Percentiles rank a stretch among this genome's conserved stretches.
Conservation (phyloP, 2,329 filamentous ascomycete species). For the Basipetospora chlamydospora region DNA sequence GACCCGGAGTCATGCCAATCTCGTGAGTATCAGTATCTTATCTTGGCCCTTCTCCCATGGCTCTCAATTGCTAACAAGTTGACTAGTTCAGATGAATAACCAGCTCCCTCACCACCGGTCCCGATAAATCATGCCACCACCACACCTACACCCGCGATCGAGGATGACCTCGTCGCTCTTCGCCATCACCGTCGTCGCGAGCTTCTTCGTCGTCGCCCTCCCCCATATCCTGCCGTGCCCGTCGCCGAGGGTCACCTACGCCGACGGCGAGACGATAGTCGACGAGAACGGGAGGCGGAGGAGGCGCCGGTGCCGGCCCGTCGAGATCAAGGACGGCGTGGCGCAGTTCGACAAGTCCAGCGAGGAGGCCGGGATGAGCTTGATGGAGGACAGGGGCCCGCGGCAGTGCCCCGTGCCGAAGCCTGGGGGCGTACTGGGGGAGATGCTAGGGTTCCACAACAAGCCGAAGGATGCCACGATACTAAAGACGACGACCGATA, state of each 20-base stretch:
- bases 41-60: too few relatives aligned
- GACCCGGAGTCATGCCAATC: too few relatives aligned
- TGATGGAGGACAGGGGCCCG: not conserved
- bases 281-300: conserved; percentile 30
- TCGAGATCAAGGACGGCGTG: conserved; percentile 29
- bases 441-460: conserved; percentile 55
- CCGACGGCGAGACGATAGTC: conserved; percentile 47
- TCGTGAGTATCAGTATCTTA: not conserved
- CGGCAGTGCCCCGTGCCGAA: conserved; percentile 90
- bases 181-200: conserved; percentile 77
- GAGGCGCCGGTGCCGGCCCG: conserved; percentile 23
- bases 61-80: not conserved
- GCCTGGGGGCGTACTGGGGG: conserved; percentile 62
- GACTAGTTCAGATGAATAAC: conserved; percentile 2
- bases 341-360: conserved; percentile 29
- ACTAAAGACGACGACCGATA: not conserved
- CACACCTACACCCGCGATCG: conserved; percentile 85
- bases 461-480: not conserved
- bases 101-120: not conserved
- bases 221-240: conserved; percentile 89
- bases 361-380: conserved; percentile 2
- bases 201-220: conserved; percentile 81
- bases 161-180: conserved; percentile 89
- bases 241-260: conserved; percentile 58
- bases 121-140: conserved; percentile 49